Evolutionary conservation across 139 green algal species (phyloP), one percentile per base, ranked within the genome.

Genomic region (Yamagishiella unicocca): DNA sequence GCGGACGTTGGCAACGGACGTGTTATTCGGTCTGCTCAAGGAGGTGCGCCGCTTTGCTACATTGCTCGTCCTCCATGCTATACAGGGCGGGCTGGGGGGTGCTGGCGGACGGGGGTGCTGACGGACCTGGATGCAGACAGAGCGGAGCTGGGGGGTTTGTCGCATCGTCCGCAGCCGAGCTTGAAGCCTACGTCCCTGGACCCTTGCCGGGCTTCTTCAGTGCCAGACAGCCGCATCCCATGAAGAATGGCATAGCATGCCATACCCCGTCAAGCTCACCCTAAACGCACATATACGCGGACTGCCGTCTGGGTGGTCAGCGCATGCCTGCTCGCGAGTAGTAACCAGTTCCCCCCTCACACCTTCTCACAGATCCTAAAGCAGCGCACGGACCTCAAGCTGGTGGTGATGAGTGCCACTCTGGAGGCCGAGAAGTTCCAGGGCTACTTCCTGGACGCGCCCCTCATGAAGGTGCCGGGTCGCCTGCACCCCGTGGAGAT

Each of bases 361-460:
- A n/a, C n/a, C n/a, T n/a, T n/a, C n/a, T 24, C 61, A 31, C 75
- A 96, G 93, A 93, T 98, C 46, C 91, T 99, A 61, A 94, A 95
- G 87, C 89, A 97, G 88, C 95, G 98, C 0, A 42, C 89, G 0
- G 96, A 99, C 91, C 93, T 99, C 42, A 99, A 99, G 95, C 91
- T 99, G 71, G 97, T 99, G 87, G 98, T 99, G n/a, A 99, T 99
- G 98, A 97, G 92, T 85, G 98, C 98, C 66, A 99, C 98, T 31
- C 93, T 99, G 40, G 98, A 99, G 91, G 98, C 98, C 9, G 97
- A 99, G 90, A 99, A 99, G 94, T 99, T 99, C 91, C 98, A 99
- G 90, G 93, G 89, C 75, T 99, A 99, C 88, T 99, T 99, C 87
- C 77, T 96, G 75, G 96, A 97, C 43, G 97, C 97, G 1, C 97